Evolutionary conservation across 2,329 filamentous ascomycete genomes (phyloP), one percentile per base, ranked within the genome.

Genomic region (Arthrobotrys conoides): DNA sequence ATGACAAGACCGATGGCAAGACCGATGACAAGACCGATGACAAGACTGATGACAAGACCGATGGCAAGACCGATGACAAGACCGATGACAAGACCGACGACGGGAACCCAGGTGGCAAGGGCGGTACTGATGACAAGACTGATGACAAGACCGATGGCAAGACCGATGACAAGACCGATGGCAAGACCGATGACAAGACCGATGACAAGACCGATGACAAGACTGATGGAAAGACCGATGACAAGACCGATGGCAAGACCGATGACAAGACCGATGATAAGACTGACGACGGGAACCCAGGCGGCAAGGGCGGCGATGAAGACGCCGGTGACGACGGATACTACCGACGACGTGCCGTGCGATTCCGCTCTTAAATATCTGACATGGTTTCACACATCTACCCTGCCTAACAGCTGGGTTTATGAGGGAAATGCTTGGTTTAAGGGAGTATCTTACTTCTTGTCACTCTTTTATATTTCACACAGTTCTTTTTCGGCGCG

Each of bases 381-480:
- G 12, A 27, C 4, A 38, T 27, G 18, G n/a, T 5, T 18, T 46
- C 9, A 16, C 6, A 41, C 53, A 59, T 22, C 30, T 41, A 24
- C 53, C 41, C 30, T n/a, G 12, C 14, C 18, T 41, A 8, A 41
- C 30, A 16, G 9, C 18, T 9, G 33, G 9, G 9, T 41, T 22
- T 16, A 59, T 22, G 9, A 12, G 14, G 53, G 22, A 30, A 59
- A 59, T 41, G 18, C 53, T 59, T 59, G 53, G 24, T 36, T 65
- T 67, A 30, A 30, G 27, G 51, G 51, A n/a, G 12, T 8, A 36
- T 49, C 9, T 18, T 30, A 30, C 38, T 65, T 65, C 61, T 22
- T 59, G 38, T 69, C 66, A 69, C 24, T 59, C 51, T n/a, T 69
- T 69, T 61, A 55, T 20, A 44, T 41, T 41, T 41, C 10, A 24